Evolutionary conservation across 495 filamentous ascomycete species (phyloP).

Genomic region (Pyrenula aspistea): DNA sequence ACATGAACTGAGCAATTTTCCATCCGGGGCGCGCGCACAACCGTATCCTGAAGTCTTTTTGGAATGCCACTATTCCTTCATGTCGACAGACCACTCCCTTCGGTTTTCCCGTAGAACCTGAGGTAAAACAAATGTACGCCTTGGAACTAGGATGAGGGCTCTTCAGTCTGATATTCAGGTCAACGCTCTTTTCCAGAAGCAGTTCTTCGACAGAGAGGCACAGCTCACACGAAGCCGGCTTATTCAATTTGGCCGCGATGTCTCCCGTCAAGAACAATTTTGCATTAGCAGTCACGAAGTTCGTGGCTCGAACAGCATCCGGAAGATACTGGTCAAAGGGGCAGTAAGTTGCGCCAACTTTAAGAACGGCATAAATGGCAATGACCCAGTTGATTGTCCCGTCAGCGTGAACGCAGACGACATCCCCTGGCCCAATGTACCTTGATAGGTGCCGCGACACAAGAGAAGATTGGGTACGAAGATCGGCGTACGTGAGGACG

Average conservation of each 20-base stretch:
- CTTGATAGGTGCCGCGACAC: not conserved
- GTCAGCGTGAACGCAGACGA: conserved; percentile 22
- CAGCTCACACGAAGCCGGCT: not conserved
- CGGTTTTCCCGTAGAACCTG: conserved; percentile 21
- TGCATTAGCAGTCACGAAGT: conserved; percentile 3
- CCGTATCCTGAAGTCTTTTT: conserved; percentile 10
- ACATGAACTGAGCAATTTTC: conserved; percentile 19
- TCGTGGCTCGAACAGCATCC: conserved; percentile 1
- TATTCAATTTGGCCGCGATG: not conserved
- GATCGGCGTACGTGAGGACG: conserved; percentile 9
- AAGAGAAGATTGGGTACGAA: conserved; percentile 2
- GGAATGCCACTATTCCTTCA: conserved; percentile 12
- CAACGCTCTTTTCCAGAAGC: not conserved
- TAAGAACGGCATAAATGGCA: conserved; percentile 19
- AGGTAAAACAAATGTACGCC: conserved; percentile 25
- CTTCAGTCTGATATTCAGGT: not conserved
- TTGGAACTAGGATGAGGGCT: not conserved
- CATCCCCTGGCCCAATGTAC: conserved; percentile 9
- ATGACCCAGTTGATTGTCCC: conserved; percentile 27
- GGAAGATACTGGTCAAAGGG: conserved; percentile 14
- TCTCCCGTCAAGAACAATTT: conserved; percentile 5
- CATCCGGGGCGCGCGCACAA: conserved; percentile 14
- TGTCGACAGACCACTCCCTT: conserved; percentile 18
- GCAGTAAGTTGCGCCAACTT: conserved; percentile 18
- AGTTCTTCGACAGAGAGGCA: conserved; percentile 1